A percentile compares a stretch with the other conserved stretches of the same genome.
Conservation (phyloP, 768 basidiomycete genomes). For the Leccinum subtestaceum region DNA sequence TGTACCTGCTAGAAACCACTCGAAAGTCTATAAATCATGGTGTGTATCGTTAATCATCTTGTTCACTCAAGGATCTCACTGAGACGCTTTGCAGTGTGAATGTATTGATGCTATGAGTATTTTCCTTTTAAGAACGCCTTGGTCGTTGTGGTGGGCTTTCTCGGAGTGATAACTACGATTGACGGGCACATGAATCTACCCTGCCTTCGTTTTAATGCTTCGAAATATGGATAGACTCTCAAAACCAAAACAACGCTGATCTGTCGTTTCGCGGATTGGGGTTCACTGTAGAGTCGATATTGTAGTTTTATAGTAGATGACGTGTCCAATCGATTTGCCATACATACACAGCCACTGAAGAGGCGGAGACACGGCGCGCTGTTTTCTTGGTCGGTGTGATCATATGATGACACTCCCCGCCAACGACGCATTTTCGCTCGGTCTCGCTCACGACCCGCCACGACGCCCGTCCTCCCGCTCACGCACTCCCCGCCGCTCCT, state of each 20-base stretch:
- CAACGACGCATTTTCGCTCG: slow-evolving; percentile 37
- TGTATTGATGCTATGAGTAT: neutral
- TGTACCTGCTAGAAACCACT: too few relatives aligned
- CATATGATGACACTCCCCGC: slow-evolving; percentile 31
- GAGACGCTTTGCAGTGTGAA: neutral
- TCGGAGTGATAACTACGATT: slow-evolving; percentile 88
- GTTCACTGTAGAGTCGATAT: slow-evolving; percentile 37
- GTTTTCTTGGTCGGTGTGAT: neutral
- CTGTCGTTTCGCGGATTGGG: slow-evolving; percentile 15
- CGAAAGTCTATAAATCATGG: neutral
- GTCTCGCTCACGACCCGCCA: slow-evolving; percentile 35
- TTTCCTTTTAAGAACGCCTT: neutral
- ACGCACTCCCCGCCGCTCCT: slow-evolving; percentile 37
- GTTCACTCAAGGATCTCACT: neutral
- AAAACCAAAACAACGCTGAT: slow-evolving; percentile 57
- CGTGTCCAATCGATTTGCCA: neutral
- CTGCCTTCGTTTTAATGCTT: slow-evolving; percentile 81
- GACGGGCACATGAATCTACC: slow-evolving; percentile 56
- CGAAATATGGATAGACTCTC: slow-evolving; percentile 62
- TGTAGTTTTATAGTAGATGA: neutral
- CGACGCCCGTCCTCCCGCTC: slow-evolving; percentile 27
- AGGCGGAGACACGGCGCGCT: neutral
- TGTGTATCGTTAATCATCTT: neutral
- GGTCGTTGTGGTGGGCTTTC: slow-evolving; percentile 3
- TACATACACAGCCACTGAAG: slow-evolving; percentile 14